Base-by-base conservation (phyloP, 768 basidiomycete genomes). In the Suillus clintonianus region DNA sequence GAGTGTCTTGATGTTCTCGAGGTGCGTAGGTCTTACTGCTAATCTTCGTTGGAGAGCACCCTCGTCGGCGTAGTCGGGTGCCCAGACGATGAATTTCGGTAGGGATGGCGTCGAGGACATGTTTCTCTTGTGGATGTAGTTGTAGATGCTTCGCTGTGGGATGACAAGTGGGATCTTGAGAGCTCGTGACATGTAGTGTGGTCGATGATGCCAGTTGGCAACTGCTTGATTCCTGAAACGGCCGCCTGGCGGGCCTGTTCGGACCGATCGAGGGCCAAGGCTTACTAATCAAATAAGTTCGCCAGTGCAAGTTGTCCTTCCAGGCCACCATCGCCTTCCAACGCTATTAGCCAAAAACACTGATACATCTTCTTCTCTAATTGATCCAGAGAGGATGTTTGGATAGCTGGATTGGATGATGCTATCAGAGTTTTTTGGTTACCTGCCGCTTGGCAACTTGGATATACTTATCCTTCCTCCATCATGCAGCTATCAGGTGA, bases 11-110 rank as follows among this genome's bases (percentile, higher is more conserved):
- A 79, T 80, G 7, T 69, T 78, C 48, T 78, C 82, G 14, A 89
- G 72, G 71, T 91, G 90, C 47, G 70, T 64, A 4, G 74, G 61
- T 30, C 89, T 79, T 8, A 89, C 87, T 5, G 80, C 76, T 36
- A 87, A 72, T 22, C 90, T 82, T 37, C 79, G 81, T 30, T 80
- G 79, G 36, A 83, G 78, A 1, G 84, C 84, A 10, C 83, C 88
- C 50, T 81, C 78, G 34, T 87, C 86, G 10, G 83, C 81, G 64
- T 81, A 83, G 71, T 92, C 89, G 2, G 89, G 89, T 2, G 88
- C 88, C 67, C 86, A 90, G 42, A 90, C 82, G 39, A 88, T 70
- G 66, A 87, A 88, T 51, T 71, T 76, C 62, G 59, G 36, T 47
- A 66, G 55, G 8, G 45, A n/a, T 62, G 66, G 59, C 13, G 55